Base-by-base conservation (phyloP, 176 grass and related monocot genomes). In the Oryza meridionalis region DNA sequence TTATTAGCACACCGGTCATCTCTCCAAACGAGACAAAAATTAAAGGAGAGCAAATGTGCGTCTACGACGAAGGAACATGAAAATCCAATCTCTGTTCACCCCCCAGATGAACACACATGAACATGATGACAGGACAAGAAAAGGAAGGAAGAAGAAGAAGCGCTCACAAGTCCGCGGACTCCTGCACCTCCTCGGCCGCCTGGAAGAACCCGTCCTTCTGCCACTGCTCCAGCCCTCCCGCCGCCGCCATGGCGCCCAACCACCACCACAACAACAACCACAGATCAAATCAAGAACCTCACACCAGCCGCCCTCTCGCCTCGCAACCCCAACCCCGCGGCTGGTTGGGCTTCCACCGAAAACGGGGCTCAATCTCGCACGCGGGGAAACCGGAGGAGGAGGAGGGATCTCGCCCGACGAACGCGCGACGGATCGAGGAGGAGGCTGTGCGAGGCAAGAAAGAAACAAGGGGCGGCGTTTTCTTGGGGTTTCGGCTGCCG, bases 141-240 rank as follows among this genome's bases (percentile, higher is more conserved):
- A 27, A 44, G 66, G 86, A 74, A 65, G 45, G 15, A 17, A 38
- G 37, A 86, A 58, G 53, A 58, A 58, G 53, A 47, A 6, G 37
- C 37, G 78, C 92, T 90, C 70, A 97, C 95, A 85, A 47, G 53
- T 97, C 92, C 17, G 95, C 78, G 6, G 95, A 94, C 79, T 97
- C 86, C 82, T 97, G 95, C 55, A 97, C 92, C 77, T 91, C 95
- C 85, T 97, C 95, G 33, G 92, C 95, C 6, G 90, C 95, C 62
- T 69, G 88, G 68, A 97, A 97, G 74, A 92, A 91, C 5, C 83
- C 92, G 83, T 97, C 95, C 84, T 97, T 94, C 88, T 91, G 81
- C 95, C 95, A 97, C 83, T 89, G 95, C 73, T 94, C 92, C 16
- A 97, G 87, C 78, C 81, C 88, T 72, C 90, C 83, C 47, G 79